phyloP scores from a whole-genome alignment of 108 stramenopile genomes.

The Craspedostauros australis region DNA sequence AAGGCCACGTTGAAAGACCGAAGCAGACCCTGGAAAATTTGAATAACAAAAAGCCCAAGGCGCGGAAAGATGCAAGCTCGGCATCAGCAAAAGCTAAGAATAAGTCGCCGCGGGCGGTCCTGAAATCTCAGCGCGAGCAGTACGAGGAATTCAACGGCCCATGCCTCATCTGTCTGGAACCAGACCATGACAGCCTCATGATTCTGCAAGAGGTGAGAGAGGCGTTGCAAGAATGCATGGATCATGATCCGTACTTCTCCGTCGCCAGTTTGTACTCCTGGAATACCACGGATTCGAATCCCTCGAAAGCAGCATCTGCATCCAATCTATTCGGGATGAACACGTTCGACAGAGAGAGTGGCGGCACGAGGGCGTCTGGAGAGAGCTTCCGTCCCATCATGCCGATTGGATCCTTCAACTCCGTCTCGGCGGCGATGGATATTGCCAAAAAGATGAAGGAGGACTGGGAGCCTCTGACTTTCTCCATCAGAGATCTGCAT shows the following conservation, averaged over 20 bases:
- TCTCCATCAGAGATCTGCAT: constrained; percentile 63
- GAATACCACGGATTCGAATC: constrained; percentile 5
- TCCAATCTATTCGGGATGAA: too few species aligned
- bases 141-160: constrained; percentile 57
- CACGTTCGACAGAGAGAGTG: constrained; percentile 8
- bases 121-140: constrained; percentile 18
- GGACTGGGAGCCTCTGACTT: constrained; percentile 60
- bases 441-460: constrained; percentile 56
- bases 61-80: too few species aligned
- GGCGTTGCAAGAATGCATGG: constrained; percentile 24
- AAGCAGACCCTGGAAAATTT: background rate
- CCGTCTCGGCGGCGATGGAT: constrained; percentile 45
- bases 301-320: constrained; percentile 1
- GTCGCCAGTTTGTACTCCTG: constrained; percentile 19
- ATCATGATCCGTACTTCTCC: constrained; percentile 18
- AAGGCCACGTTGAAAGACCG: background rate
- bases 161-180: constrained; percentile 64
- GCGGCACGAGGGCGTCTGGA: too few species aligned
- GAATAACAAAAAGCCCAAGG: too few species aligned
- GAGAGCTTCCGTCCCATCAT: constrained; percentile 48
- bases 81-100: constrained; percentile 9
- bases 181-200: constrained; percentile 47
- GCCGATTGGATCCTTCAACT: constrained; percentile 55
- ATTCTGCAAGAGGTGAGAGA: constrained; percentile 43
- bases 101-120: constrained; percentile 14